Evolutionary conservation across 225 moss, liverwort and hornwort species (phyloP).

Genomic region (Physcomitrium patens): DNA sequence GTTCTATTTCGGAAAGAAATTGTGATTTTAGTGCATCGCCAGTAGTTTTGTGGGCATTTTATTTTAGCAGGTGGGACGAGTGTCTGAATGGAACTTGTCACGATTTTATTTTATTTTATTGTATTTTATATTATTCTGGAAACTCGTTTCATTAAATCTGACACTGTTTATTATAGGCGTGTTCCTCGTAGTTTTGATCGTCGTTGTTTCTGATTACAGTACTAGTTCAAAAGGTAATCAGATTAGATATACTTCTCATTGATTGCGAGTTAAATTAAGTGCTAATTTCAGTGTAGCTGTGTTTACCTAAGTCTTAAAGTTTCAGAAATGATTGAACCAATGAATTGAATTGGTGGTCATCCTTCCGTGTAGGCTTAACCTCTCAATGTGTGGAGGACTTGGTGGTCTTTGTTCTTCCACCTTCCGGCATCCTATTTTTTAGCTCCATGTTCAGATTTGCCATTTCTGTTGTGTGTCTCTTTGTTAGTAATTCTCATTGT

Average conservation of each 20-base stretch:
- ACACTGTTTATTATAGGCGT: background rate
- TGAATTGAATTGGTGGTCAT: background rate
- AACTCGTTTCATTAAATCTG: too few relatives aligned
- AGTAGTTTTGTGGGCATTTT: background rate
- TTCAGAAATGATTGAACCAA: background rate
- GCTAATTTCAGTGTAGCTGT: background rate
- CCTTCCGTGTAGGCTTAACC: background rate
- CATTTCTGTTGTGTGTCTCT: too few relatives aligned
- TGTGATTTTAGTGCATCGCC: background rate
- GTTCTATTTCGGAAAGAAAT: background rate
- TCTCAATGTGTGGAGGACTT: background rate
- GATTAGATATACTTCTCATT: background rate
- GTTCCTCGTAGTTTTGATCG: background rate
- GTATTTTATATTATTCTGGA: too few relatives aligned
- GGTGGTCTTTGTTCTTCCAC: too few relatives aligned
- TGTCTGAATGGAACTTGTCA: background rate
- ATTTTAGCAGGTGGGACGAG: background rate
- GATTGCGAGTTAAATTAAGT: background rate
- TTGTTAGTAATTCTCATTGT: background rate
- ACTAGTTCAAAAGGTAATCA: background rate
- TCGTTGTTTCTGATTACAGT: background rate
- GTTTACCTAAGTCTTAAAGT: background rate
- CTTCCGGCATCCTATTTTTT: too few relatives aligned
- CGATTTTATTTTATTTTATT: too few relatives aligned
- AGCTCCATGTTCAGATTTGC: too few relatives aligned